Evolutionary conservation across 169 alveolate species (phyloP).

Genomic region (Cardiosporidium cionae): DNA sequence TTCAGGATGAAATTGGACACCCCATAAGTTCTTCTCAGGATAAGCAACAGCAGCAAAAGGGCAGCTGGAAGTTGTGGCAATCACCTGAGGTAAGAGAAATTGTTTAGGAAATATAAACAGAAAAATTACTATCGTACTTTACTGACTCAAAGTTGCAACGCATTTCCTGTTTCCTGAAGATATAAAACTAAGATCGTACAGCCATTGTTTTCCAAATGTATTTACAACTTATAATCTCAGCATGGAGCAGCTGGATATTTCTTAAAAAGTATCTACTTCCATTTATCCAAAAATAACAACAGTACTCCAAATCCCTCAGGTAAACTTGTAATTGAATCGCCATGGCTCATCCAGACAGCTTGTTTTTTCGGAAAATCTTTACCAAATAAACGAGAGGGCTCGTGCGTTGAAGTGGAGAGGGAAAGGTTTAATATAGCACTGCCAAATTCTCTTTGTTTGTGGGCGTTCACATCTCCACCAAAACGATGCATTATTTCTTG

Average conservation of each 20-base stretch:
- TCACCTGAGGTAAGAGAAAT: neutral
- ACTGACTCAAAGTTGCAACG: too few species aligned
- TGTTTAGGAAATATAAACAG: too few species aligned
- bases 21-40: constrained; percentile 16
- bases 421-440: constrained; percentile 6
- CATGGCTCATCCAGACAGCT: constrained; percentile 51
- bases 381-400: neutral
- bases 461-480: constrained; percentile 34
- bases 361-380: neutral
- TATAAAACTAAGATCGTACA: too few species aligned
- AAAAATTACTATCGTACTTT: too few species aligned
- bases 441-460: constrained; percentile 29
- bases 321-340: constrained; percentile 31
- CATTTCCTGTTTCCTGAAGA: too few species aligned
- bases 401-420: neutral
- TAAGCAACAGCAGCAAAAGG: constrained; percentile 33
- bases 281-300: too few species aligned
- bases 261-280: too few species aligned
- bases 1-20: constrained; percentile 53
- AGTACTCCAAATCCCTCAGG: constrained; percentile 26
- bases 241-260: too few species aligned
- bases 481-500: constrained; percentile 37
- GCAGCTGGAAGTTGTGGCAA: constrained; percentile 34
- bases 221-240: too few species aligned
- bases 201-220: too few species aligned